These are phyloP conservation scores for Trametes hirsuta DNA, from an alignment of 1,284 basidiomycete genomes.

Conservation along the genomic window DNA sequence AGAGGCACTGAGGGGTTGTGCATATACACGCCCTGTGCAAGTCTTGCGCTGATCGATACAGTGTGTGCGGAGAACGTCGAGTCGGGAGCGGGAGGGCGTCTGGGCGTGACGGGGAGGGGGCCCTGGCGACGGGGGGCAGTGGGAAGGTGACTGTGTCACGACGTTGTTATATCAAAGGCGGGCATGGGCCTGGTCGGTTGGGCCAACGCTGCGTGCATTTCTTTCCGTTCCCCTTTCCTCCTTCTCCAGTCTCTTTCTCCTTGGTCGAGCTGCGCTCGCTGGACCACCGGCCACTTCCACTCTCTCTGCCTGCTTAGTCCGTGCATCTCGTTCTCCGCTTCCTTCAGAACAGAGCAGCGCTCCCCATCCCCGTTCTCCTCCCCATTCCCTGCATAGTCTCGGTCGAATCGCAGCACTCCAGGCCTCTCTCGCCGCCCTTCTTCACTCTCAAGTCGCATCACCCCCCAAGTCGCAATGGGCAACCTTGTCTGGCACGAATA, in stretches of 20 bases:
- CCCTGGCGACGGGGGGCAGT: constrained; percentile 26
- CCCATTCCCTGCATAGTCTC: constrained; percentile 24
- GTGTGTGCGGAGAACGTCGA: background rate
- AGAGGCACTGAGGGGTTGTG: background rate
- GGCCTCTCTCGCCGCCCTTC: constrained; percentile 18
- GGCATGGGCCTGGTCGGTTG: background rate
- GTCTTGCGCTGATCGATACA: background rate
- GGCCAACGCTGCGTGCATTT: constrained; percentile 33
- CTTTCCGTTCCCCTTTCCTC: constrained; percentile 28
- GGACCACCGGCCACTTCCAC: constrained; percentile 31
- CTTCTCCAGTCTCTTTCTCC: constrained; percentile 33
- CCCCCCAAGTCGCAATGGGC: constrained; percentile 58
- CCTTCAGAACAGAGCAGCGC: constrained; percentile 36
- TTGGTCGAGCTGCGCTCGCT: constrained; percentile 61
- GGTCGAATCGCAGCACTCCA: constrained; percentile 20
- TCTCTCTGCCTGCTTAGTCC: constrained; percentile 30
- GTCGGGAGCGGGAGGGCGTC: background rate
- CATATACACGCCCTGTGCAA: background rate
- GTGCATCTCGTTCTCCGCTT: constrained; percentile 31
- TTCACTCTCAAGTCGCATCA: background rate
- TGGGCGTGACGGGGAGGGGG: constrained; percentile 14
- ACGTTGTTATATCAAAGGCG: constrained; percentile 22
- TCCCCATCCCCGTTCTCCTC: constrained; percentile 28
- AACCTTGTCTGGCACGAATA: constrained; percentile 84
- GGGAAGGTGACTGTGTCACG: constrained; percentile 23